phyloP scores from a whole-genome alignment of 73 alveolate genomes.

The Paramecium tetraurelia region DNA sequence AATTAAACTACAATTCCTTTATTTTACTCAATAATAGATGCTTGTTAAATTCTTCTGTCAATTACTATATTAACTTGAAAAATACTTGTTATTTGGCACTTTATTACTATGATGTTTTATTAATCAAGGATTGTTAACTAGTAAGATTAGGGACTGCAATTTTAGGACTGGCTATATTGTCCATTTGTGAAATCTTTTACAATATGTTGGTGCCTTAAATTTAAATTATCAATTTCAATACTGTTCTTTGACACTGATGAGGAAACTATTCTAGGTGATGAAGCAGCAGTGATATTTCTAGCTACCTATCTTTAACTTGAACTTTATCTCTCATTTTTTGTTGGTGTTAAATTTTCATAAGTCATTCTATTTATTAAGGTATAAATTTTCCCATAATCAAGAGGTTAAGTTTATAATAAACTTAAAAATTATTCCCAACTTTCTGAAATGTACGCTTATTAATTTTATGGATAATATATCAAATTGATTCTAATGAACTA shows the following conservation, averaged over 20 bases:
- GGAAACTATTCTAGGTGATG: not conserved
- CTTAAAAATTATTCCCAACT: not conserved
- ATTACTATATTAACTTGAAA: not conserved
- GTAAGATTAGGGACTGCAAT: not conserved
- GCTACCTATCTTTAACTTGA: not conserved
- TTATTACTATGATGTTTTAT: not conserved
- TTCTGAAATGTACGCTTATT: not conserved
- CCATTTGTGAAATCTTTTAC: not conserved
- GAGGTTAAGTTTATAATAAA: not conserved
- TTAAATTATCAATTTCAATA: not conserved
- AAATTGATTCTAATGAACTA: not conserved
- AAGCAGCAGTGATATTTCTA: conserved; percentile 27
- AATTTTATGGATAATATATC: not conserved
- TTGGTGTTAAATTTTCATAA: not conserved
- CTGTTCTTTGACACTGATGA: not conserved
- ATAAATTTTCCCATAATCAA: conserved; percentile 28
- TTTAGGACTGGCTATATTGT: not conserved
- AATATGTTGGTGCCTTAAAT: not conserved
- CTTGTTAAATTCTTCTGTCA: conserved; percentile 1
- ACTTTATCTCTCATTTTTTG: not conserved
- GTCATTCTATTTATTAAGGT: conserved; percentile 18
- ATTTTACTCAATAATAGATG: conserved; percentile 17
- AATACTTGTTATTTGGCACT: not conserved
- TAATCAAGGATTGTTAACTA: not conserved
- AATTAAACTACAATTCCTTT: not conserved